Evolutionary conservation across 2,329 filamentous ascomycete genomes (phyloP), one percentile per base, ranked within the genome.

Genomic region (Periconia sp.): DNA sequence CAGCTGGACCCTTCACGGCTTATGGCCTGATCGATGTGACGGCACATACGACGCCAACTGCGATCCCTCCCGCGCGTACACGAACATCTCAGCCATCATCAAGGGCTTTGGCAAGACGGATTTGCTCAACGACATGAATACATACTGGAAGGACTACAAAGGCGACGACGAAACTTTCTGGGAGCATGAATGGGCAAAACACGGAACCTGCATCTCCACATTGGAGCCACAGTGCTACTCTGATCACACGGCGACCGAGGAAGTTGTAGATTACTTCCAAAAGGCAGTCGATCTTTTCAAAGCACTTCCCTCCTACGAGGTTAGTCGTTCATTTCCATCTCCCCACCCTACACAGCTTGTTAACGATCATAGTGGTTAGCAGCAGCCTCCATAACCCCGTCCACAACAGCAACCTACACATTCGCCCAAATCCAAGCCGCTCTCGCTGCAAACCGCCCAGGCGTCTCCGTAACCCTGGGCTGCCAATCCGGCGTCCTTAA

Each of bases 141-240:
- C 76, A 1, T 90, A 87, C 75, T 91, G 88, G 89, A 86, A 89
- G 68, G 85, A 87, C 65, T 83, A 86, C 71, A 68, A 81, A 46
- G 87, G 86, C 52, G 74, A 85, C 41, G 83, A 88, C 59, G 82
- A 87, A 62, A 74, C 74, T 11, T 84, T 90, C 63, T 90, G 87
- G 87, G 79, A 83, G 62, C 85, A 89, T 72, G 87, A 90, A 67
- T 90, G 85, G 82, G 79, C 81, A 70, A 89, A 88, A 70, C 87
- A 90, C 69, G 88, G 89, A 31, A 89, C 87, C 13, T 90, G 88
- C 74, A 85, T 90, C 64, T 86, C 83, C 66, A 90, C 88, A 0
- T 81, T 90, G 44, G 75, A 85, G 2, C 82, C 86, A 0, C 65
- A 74, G 18, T 90, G 88, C 78, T 90, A 90, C 74, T 75, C 76